Percentiles rank a stretch among this genome's conserved stretches.
Evolutionary conservation across 2,329 filamentous ascomycete genomes (phyloP).

Genomic region (Colletotrichum cordylinicola): DNA sequence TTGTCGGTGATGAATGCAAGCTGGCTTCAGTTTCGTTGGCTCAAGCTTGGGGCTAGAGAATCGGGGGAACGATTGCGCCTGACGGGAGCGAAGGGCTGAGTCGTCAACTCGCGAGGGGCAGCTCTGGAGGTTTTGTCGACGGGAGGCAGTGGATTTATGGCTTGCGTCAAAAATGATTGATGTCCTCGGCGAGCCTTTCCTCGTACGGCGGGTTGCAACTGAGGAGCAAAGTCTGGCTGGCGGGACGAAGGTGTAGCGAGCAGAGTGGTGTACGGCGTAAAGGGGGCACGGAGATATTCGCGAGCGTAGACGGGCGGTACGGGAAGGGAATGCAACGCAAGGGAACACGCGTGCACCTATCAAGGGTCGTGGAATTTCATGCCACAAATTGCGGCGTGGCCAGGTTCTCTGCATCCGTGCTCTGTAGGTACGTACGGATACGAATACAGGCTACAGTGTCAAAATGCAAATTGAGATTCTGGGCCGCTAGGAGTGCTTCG

Average conservation of each 20-base stretch:
- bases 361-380: conserved; percentile 7
- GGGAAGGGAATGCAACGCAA: conserved; percentile 19
- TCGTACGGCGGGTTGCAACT: neutral
- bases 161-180: neutral
- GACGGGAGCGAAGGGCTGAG: neutral
- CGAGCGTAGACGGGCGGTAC: neutral
- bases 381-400: neutral
- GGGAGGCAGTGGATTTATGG: neutral
- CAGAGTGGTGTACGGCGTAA: neutral
- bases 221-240: neutral
- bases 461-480: neutral
- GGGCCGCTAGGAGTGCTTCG: neutral
- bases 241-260: neutral
- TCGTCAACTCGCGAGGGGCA: neutral
- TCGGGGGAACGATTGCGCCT: neutral
- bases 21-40: neutral
- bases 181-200: neutral
- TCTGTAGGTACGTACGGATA: neutral
- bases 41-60: neutral
- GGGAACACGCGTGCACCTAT: conserved; percentile 21
- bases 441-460: neutral
- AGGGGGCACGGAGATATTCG: conserved; percentile 6
- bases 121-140: neutral
- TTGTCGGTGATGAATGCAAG: conserved; percentile 4
- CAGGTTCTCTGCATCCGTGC: neutral